These are phyloP conservation scores for Beauveria sp. DNA, from an alignment of 2,329 filamentous ascomycete genomes.

Conservation along the genomic window DNA sequence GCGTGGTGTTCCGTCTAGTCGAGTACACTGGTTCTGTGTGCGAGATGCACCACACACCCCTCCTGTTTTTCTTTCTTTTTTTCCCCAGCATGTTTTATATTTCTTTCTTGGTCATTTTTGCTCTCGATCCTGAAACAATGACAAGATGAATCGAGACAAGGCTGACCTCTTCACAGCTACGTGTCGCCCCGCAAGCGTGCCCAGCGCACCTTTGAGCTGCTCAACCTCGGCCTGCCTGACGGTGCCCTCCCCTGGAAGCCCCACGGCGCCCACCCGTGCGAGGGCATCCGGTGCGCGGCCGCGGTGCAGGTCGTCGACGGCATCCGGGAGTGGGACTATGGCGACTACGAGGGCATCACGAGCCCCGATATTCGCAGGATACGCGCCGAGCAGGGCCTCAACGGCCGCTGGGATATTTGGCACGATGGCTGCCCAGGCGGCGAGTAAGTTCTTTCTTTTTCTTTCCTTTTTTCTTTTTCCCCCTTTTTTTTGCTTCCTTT, in stretches of 20 bases:
- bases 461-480: too few species aligned
- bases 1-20: too few species aligned
- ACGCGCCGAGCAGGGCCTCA: slow-evolving; percentile 48
- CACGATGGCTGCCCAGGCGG: slow-evolving; percentile 78
- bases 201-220: slow-evolving; percentile 82
- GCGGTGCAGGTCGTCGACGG: slow-evolving; percentile 60
- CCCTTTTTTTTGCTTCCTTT: too few species aligned
- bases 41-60: too few species aligned
- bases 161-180: slow-evolving; percentile 44
- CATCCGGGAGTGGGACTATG: slow-evolving; percentile 83
- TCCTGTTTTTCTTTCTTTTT: not conserved
- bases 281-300: slow-evolving; percentile 45
- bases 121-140: not conserved
- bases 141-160: not conserved
- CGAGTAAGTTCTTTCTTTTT: slow-evolving; percentile 48
- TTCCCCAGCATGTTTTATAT: not conserved
- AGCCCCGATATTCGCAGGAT: slow-evolving; percentile 57
- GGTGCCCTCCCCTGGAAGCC: slow-evolving; percentile 61
- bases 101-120: not conserved
- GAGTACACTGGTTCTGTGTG: too few species aligned
- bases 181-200: slow-evolving; percentile 81
- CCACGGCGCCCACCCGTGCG: slow-evolving; percentile 31
- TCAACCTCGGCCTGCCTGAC: slow-evolving; percentile 64
- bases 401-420: slow-evolving; percentile 73
- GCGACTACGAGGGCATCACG: slow-evolving; percentile 76